Percentiles rank a stretch among this genome's conserved stretches.
These are phyloP conservation scores for Trametes sp. DNA, from an alignment of 1,284 basidiomycete genomes.

Conservation along the genomic window DNA sequence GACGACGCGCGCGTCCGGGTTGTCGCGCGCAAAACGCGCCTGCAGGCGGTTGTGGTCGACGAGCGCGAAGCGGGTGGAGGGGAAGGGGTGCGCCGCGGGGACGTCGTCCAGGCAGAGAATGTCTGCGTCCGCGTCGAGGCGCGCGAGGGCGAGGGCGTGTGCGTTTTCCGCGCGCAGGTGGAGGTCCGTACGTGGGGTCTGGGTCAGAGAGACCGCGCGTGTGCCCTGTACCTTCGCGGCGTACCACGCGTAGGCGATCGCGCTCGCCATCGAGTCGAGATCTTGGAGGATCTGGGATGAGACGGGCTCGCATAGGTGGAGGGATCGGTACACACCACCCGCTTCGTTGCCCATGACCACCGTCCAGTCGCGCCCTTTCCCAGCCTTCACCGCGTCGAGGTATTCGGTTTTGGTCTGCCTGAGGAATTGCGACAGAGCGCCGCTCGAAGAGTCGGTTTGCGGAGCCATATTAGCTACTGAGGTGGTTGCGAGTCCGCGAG, in stretches of 20 bases:
- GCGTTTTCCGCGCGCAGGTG: conserved; percentile 88
- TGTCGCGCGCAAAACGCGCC: conserved; percentile 53
- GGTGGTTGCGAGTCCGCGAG: not conserved
- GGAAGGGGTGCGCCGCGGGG: conserved; percentile 50
- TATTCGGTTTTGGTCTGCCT: conserved; percentile 52
- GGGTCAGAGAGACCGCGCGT: conserved; percentile 77
- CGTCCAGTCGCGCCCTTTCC: conserved; percentile 69
- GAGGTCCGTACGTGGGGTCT: conserved; percentile 76
- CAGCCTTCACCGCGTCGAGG: conserved; percentile 50
- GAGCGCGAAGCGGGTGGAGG: conserved; percentile 75
- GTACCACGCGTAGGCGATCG: conserved; percentile 85
- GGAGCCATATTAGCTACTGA: conserved; percentile 8
- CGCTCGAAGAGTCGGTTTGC: not conserved
- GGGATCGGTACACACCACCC: conserved; percentile 65
- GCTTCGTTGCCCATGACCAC: conserved; percentile 93
- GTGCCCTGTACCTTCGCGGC: conserved; percentile 56
- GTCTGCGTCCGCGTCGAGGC: conserved; percentile 52
- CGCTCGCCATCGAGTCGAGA: conserved; percentile 86
- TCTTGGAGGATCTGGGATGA: conserved; percentile 59
- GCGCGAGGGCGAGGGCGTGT: conserved; percentile 69
- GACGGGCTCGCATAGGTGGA: not conserved
- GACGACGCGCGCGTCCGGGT: conserved; percentile 61
- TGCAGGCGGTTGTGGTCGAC: conserved; percentile 90
- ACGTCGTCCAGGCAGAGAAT: conserved; percentile 70
- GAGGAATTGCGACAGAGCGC: conserved; percentile 22